Evolutionary conservation across 2,329 filamentous ascomycete species (phyloP), one percentile per base, ranked within the genome.

Genomic region (Lecanicillium sp.): DNA sequence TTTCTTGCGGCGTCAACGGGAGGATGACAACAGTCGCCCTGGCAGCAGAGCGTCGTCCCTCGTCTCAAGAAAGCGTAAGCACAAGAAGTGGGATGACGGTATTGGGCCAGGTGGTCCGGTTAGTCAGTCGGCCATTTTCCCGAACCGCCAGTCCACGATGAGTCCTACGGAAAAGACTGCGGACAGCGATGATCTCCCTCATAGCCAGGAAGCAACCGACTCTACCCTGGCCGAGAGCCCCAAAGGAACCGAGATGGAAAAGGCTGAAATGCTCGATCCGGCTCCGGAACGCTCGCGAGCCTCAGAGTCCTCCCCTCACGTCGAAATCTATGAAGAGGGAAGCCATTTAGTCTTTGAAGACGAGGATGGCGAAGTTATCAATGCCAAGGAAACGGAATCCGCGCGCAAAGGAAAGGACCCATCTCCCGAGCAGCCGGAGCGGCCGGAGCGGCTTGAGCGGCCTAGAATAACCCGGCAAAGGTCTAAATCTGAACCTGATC

Each of bases 121-220:
- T 49, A 85, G 77, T 44, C 81, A 94, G 54, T 95, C 90, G 27
- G 92, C 92, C 17, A 96, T 97, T 50, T 81, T 77, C 47, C 92
- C 92, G 3, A 65, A 68, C 42, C 66, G 69, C 11, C 64, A 61
- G 36, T 43, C 49, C 15, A 41, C 49, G 15, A 44, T 45, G 8
- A 49, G 51, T 8, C 46, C 48, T 4, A 38, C 54, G 12, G 41
- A 37, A 2, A 47, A 52, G 22, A 29, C 34, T 7, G 37, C 29
- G 17, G 56, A 61, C 8, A 58, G 56, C 35, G 56, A 59, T 3
- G 44, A 52, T 2, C 46, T 49, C 4, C 49, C 57, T 11, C 53
- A 53, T 9, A 53, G 49, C 29, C 58, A 61, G 15, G 52, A 52
- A 31, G 53, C 56, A 3, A 57, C 62, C 19, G 59, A 59, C 10